Base-by-base conservation (phyloP, 495 filamentous ascomycete species). In the Aspergillus indologenus region DNA sequence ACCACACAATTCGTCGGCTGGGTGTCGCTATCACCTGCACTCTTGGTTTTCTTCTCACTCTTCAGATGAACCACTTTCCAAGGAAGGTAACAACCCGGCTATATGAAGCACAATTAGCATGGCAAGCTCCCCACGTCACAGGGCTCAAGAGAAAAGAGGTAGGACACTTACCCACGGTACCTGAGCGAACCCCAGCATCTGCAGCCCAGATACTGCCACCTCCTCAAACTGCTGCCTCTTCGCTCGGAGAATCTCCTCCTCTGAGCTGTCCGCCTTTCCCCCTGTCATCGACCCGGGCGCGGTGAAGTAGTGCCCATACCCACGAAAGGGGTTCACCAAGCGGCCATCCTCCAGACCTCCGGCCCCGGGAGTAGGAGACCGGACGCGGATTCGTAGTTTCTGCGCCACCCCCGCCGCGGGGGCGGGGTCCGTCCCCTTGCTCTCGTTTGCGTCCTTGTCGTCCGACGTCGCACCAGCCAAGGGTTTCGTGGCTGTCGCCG, bases 291-390 rank as follows among this genome's bases (percentile, higher is more conserved):
- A 54, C 19, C 59, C 61, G 1, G 75, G 74, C 17, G 68, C 66
- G 1, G 77, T 65, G 57, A 78, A 74, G 51, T 79, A 78, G 57
- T 78, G 75, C 23, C 67, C 62, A 74, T 75, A 79, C n/a, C 74
- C 74, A 3, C 77, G 74, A 51, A 70, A 76, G 12, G 77, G 68
- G 43, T 77, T 75, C 53, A 77, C 67, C 21, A 79, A 73, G 15
- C 72, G 60, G 1, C 74, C 75, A n/a, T 78, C 70, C 4, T 63
- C 64, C 12, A 53, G 45, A 11, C 61, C 65, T 2, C 48, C 60
- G 5, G 70, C 57, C 1, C 58, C 65, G 9, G 75, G 75, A 4
- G 74, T 66, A 7, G 76, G 76, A 9, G 77, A 79, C 17, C 71
- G 70, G 29, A 79, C 59, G 53, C 76, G 59, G 34, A 79, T 78